These are phyloP conservation scores for Bassia scoparia DNA, from an alignment of 148 eudicot genomes.

Conservation along the genomic window DNA sequence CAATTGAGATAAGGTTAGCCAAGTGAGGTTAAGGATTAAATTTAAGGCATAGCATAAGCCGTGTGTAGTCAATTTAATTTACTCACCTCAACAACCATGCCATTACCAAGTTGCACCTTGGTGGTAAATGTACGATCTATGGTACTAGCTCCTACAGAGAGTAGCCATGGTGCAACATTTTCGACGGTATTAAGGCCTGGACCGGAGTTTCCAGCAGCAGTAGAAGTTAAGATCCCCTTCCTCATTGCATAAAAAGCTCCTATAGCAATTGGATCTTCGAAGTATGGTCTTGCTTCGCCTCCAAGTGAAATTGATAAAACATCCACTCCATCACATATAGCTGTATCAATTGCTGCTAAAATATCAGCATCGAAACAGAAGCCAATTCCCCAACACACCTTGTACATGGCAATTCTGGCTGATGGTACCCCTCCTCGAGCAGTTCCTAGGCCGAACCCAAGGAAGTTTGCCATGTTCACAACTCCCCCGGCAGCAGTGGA, in stretches of 20 bases:
- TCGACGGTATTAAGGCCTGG: constrained; percentile 25
- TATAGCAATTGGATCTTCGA: constrained; percentile 38
- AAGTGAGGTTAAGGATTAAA: too few species aligned
- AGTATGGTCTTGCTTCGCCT: constrained; percentile 21
- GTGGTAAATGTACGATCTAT: constrained; percentile 42
- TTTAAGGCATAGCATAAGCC: too few species aligned
- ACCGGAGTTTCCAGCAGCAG: constrained; percentile 49
- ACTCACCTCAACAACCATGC: constrained; percentile 30
- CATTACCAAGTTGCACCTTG: constrained; percentile 35
- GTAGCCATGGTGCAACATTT: constrained; percentile 41
- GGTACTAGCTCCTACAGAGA: constrained; percentile 46
- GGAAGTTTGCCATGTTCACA: constrained; percentile 37
- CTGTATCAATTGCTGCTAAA: constrained; percentile 55
- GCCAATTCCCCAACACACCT: constrained; percentile 39
- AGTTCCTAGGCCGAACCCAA: constrained; percentile 38
- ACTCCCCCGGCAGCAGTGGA: constrained; percentile 45
- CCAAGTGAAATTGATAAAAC: constrained; percentile 54
- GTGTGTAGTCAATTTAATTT: too few species aligned
- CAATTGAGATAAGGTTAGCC: too few species aligned
- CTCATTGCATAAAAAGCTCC: constrained; percentile 56
- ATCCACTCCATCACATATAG: constrained; percentile 60
- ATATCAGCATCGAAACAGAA: constrained; percentile 31
- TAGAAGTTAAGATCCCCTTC: constrained; percentile 44
- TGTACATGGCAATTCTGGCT: constrained; percentile 49
- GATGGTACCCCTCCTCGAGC: constrained; percentile 46